Base-by-base conservation (phyloP, 176 grass and related monocot genomes). In the Ensete glaucum region DNA sequence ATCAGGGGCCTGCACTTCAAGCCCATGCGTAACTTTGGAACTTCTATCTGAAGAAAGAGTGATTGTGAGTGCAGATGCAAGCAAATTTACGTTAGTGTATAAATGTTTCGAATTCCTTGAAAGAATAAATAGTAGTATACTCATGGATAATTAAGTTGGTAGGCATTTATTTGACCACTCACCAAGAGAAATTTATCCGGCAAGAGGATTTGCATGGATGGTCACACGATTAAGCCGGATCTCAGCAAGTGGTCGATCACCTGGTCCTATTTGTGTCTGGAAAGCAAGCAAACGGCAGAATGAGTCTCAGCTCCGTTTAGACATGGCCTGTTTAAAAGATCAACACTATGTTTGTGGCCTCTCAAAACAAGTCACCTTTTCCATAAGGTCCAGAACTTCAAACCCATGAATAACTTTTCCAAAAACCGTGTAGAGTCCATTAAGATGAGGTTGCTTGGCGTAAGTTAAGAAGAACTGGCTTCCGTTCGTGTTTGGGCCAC, bases 341-440 rank as follows among this genome's bases (percentile, higher is more conserved):
- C 7, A 1, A 15, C 50, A 3, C 53, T 1, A 50, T 50, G 54
- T 29, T 43, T 79, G 23, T 67, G 22, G 65, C 52, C 1, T 12
- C 17, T 9, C 80, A 20, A 64, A 51, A 77, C 2, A 16, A 27
- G 20, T 8, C 55, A 88, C 87, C 91, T 99, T 99, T 79, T 99
- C 95, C 95, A 99, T 94, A 68, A 99, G 83, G 81, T 94, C 95
- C 22, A 99, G 88, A 16, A 94, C 86, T 79, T 94, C 95, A 81
- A 99, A 99, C 3, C 90, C 95, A 74, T 99, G 95, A 79, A 99
- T 99, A 23, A 99, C 95, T 92, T 89, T 94, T 80, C 91, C 95
- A 81, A 94, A 99, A 26, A 99, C n/a, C 72, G 95, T 99, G 78
- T 91, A 94, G 78, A 89, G 86, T 54, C 91, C 95, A 84, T 99